A percentile compares a stretch with the other conserved stretches of the same genome.
phyloP scores from a whole-genome alignment of 139 green algal genomes.

The Yamagishiella unicocca region DNA sequence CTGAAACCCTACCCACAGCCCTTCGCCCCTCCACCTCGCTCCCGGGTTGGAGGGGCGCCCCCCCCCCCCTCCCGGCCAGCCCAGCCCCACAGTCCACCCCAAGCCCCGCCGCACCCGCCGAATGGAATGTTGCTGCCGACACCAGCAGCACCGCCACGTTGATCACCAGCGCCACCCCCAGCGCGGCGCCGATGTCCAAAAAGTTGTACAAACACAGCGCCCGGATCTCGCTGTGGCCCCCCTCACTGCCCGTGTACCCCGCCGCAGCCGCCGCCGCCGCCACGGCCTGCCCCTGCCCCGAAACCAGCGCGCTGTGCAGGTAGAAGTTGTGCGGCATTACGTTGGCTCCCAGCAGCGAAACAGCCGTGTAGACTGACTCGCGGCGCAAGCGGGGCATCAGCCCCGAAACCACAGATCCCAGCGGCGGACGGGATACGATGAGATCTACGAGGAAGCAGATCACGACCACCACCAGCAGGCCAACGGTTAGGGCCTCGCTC shows the following conservation, averaged over 20 bases:
- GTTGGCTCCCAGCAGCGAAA: constrained; percentile 73
- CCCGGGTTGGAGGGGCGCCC: too few relatives aligned
- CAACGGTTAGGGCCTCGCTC: constrained; percentile 63
- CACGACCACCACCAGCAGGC: constrained; percentile 68
- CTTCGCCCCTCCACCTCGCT: too few relatives aligned
- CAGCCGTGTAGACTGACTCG: constrained; percentile 69
- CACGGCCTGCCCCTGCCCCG: constrained; percentile 36
- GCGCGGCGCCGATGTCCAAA: constrained; percentile 67
- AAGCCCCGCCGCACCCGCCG: constrained; percentile 46
- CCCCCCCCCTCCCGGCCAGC: too few relatives aligned
- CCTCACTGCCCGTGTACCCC: background rate
- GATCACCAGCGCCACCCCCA: constrained; percentile 71
- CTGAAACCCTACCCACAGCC: too few relatives aligned
- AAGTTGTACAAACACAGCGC: constrained; percentile 69
- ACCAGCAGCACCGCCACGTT: constrained; percentile 76
- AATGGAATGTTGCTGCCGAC: constrained; percentile 70
- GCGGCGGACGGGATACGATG: constrained; percentile 58
- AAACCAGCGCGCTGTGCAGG: constrained; percentile 68
- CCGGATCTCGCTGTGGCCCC: background rate
- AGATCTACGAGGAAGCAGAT: constrained; percentile 72
- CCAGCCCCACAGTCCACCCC: too few relatives aligned
- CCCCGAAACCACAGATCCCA: constrained; percentile 54
- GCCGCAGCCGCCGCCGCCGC: background rate
- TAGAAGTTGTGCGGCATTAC: constrained; percentile 81
- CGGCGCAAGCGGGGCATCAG: constrained; percentile 56